Percentiles rank a stretch among this genome's conserved stretches.
These are phyloP conservation scores for Pleurotus tuber-regium DNA, from an alignment of 768 basidiomycete species.

Conservation along the genomic window DNA sequence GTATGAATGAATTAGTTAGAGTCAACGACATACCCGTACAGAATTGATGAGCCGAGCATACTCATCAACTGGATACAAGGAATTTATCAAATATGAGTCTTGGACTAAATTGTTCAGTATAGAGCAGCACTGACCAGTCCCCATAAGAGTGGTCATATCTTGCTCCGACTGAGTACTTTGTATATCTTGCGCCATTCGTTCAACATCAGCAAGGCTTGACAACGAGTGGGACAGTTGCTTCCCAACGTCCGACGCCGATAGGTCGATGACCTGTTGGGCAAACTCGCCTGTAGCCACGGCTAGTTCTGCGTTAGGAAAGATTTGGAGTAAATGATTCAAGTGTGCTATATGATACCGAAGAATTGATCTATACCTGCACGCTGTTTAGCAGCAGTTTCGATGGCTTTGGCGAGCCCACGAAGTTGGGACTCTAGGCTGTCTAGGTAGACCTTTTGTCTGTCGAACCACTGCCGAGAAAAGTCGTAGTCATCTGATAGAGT, in stretches of 20 bases:
- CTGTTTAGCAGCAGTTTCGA: constrained; percentile 82
- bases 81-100: not conserved
- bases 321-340: no score
- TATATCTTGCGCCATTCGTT: constrained; percentile 69
- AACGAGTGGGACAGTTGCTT: constrained; percentile 71
- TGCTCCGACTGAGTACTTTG: constrained; percentile 75
- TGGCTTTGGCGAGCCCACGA: constrained; percentile 80
- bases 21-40: constrained; percentile 60
- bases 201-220: constrained; percentile 68
- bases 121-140: constrained; percentile 48
- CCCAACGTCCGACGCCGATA: constrained; percentile 76
- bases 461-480: constrained; percentile 74
- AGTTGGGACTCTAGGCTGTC: constrained; percentile 91
- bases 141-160: constrained; percentile 79
- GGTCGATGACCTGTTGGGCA: constrained; percentile 61
- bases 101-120: not conserved
- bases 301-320: constrained; percentile 48
- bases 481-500: constrained; percentile 1
- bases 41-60: constrained; percentile 90
- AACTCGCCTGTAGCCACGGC: constrained; percentile 76
- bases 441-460: constrained; percentile 78
- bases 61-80: constrained; percentile 61
- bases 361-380: constrained; percentile 62
- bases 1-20: not conserved
- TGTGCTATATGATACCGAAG: not conserved